Evolutionary conservation across 257 asterid species (phyloP), one percentile per base, ranked within the genome.

Genomic region (Solanum chaucha): DNA sequence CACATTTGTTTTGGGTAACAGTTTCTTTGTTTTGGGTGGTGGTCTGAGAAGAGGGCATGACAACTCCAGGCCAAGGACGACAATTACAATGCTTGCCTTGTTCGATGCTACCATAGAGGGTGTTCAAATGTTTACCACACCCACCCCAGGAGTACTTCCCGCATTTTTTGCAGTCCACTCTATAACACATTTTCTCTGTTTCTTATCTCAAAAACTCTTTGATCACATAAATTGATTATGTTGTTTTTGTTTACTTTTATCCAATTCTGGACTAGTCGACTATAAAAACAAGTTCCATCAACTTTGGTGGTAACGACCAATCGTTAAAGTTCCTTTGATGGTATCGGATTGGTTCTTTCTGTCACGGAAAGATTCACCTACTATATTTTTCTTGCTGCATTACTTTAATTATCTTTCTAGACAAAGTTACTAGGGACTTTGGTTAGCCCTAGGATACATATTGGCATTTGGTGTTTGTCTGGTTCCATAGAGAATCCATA

Each of bases 1-100:
- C 6, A 84, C 89, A 64, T 17, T 92, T 74, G 81, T 35, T 73
- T 71, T 32, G 78, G 93, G 74, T 78, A 28, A 68, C 38, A 68
- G 32, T 64, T n/a, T 88, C 44, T 19, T 92, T 87, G 68, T 22
- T 28, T 24, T 84, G 92, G 32, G 59, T 35, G 2, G 20, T 26
- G 74, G 88, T 59, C 32, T 90, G 72, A 17, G 93, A 65, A 28
- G 93, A 90, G 78, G 59, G 26, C 40, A 90, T 87, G 85, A 77
- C 91, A 77, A 94, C 92, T 8, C 98, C 97, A 51, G 98, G 98
- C 98, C 99, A 96, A 86, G 96, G 89, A 38, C 91, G 93, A 89
- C 99, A 95, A 90, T 88, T 87, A 91, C 98, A 95, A 20, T 92
- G 98, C 83, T 92, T 93, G 51, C 97, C 98, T 10, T 91, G 89